Evolutionary conservation across 139 green algal species (phyloP).

Genomic region (Closterium sp.): DNA sequence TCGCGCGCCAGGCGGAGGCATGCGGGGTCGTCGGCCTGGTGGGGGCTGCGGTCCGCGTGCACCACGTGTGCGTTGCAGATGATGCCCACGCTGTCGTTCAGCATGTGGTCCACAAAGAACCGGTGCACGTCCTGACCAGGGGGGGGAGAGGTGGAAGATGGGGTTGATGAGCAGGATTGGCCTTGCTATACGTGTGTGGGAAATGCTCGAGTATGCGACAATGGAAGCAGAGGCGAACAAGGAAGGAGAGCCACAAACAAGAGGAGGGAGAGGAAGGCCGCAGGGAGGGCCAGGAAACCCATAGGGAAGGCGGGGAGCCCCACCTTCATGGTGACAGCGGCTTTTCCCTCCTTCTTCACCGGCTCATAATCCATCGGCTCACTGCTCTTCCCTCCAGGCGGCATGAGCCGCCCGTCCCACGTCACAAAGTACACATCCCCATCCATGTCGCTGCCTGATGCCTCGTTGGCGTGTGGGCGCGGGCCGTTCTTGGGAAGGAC

Average conservation of each 20-base stretch:
- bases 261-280: neutral
- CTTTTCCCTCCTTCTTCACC: slow-evolving; percentile 51
- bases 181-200: too few relatives aligned
- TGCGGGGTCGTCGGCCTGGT: neutral
- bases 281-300: too few relatives aligned
- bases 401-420: slow-evolving; percentile 38
- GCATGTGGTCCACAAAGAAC: slow-evolving; percentile 20
- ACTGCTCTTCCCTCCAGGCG: neutral
- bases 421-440: slow-evolving; percentile 55
- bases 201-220: too few relatives aligned
- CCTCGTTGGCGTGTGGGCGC: slow-evolving; percentile 46
- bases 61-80: slow-evolving; percentile 40
- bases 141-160: too few relatives aligned
- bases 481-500: slow-evolving; percentile 49
- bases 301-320: neutral
- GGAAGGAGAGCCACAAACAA: neutral
- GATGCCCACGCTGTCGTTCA: slow-evolving; percentile 27
- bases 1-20: slow-evolving; percentile 34
- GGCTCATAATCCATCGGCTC: slow-evolving; percentile 52
- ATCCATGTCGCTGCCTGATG: slow-evolving; percentile 50
- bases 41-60: slow-evolving; percentile 13
- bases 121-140: neutral
- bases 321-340: neutral
- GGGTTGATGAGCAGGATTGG: too few relatives aligned
- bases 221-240: too few relatives aligned